Percentiles rank a stretch among this genome's conserved stretches.
phyloP scores from a whole-genome alignment of 768 basidiomycete species.

The Termitomyces heimii region DNA sequence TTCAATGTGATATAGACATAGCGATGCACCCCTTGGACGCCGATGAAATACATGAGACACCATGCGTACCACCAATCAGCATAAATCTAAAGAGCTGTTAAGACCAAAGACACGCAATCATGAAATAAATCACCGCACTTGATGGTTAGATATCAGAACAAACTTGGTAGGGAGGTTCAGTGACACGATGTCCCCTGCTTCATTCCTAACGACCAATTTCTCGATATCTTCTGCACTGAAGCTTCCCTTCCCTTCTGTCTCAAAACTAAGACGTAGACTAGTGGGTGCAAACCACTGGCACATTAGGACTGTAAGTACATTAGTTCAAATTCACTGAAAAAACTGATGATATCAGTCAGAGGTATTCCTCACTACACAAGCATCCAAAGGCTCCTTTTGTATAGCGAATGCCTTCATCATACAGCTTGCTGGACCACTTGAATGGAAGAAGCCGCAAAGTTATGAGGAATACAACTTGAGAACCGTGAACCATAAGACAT shows the following conservation, averaged over 20 bases:
- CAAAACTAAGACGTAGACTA: slow-evolving; percentile 64
- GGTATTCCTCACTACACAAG: slow-evolving; percentile 53
- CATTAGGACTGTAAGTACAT: slow-evolving; percentile 53
- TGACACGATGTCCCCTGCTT: slow-evolving; percentile 46
- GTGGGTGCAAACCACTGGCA: slow-evolving; percentile 82
- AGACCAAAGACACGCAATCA: neutral
- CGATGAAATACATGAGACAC: slow-evolving; percentile 71
- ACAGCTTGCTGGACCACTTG: slow-evolving; percentile 44
- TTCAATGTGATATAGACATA: slow-evolving; percentile 90
- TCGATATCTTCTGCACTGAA: slow-evolving; percentile 58
- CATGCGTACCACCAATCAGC: slow-evolving; percentile 89
- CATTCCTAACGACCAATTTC: slow-evolving; percentile 48
- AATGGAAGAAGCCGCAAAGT: slow-evolving; percentile 65
- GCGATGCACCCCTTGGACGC: slow-evolving; percentile 52
- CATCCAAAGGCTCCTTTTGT: slow-evolving; percentile 81
- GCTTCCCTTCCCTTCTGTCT: slow-evolving; percentile 59
- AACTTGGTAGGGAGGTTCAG: slow-evolving; percentile 74
- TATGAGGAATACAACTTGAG: slow-evolving; percentile 68
- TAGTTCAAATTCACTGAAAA: neutral
- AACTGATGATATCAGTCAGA: neutral
- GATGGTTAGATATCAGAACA: slow-evolving; percentile 90
- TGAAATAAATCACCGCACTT: slow-evolving; percentile 39
- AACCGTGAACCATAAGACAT: slow-evolving; percentile 62
- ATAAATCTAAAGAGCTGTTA: slow-evolving; percentile 46
- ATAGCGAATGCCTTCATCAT: slow-evolving; percentile 66